Evolutionary conservation across 2,329 filamentous ascomycete genomes (phyloP).

Genomic region (Amauroascus niger): DNA sequence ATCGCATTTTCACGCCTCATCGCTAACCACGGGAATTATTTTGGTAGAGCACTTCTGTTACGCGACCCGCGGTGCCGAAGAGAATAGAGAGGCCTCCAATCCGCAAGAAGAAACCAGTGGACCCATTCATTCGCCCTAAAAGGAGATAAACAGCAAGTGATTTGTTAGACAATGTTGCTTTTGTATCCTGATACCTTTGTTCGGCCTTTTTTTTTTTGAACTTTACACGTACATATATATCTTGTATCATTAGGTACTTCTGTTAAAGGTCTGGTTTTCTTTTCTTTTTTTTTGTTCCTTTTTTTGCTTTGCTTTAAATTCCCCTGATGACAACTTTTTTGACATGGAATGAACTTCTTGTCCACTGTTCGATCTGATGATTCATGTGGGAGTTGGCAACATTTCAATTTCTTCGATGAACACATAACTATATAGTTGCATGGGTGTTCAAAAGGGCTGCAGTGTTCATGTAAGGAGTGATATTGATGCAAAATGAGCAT

Average conservation of each 20-base stretch:
- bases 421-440: neutral
- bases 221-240: neutral
- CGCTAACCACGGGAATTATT: neutral
- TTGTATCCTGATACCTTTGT: neutral
- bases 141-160: slow-evolving; percentile 17
- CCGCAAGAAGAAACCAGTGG: slow-evolving; percentile 33
- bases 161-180: neutral
- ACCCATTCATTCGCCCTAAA: slow-evolving; percentile 37
- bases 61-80: neutral
- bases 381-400: neutral
- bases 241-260: neutral
- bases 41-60: neutral
- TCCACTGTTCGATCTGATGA: neutral
- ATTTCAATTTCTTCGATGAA: slow-evolving; percentile 1
- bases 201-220: neutral
- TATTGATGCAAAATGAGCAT: neutral
- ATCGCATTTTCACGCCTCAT: neutral
- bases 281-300: no score
- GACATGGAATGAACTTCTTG: neutral
- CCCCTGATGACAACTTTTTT: neutral
- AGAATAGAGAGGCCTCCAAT: slow-evolving; percentile 23
- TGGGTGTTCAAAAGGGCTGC: neutral
- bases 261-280: neutral
- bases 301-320: neutral
- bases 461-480: neutral